Evolutionary conservation across 768 basidiomycete genomes (phyloP), one percentile per base, ranked within the genome.

Genomic region (Psilocybe cyanescens): DNA sequence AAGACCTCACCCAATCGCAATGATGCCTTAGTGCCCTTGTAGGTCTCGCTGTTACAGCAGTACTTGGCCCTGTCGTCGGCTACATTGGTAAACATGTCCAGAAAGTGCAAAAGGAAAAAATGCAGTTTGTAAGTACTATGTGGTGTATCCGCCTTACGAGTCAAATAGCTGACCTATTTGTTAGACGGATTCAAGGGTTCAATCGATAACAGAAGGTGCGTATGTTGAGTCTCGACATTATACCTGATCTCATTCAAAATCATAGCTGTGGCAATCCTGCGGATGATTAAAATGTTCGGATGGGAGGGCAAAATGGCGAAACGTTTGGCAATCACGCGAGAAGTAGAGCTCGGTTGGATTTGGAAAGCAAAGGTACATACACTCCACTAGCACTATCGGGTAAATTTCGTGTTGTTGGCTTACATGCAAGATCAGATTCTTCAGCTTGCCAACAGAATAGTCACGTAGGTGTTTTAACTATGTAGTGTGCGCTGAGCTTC

Each of bases 251-350:
- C 52, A 64, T 17, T 17, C 17, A 24, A n/a, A 8, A 8, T 44
- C 7, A 8, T 45, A 85, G 85, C 77, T 12, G 76, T 86, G 68
- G 79, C 78, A 59, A 79, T 84, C 28, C 65, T 88, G 16, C 81
- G 88, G 16, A 89, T 90, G 84, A 77, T 90, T 69, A 91, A 91
- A 71, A 74, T 91, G 48, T 90, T 92, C 65, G 90, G 81, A 6
- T 83, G 90, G 82, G 81, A 87, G 79, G 79, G 81, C 58, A 80
- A 83, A 51, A 81, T 89, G 68, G 75, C 81, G 24, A 70, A 79
- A 12, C 78, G 79, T 51, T 75, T 94, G 47, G 73, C 78, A 28
- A 79, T 80, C 33, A 84, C 84, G 65, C 81, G 91, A 61, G 82
- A 87, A 47, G 80, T 81, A 3, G 91, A 93, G 70, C 72, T 93